Evolutionary conservation across 1,284 basidiomycete species (phyloP), one percentile per base, ranked within the genome.

Genomic region (Cryptococcus sp.): DNA sequence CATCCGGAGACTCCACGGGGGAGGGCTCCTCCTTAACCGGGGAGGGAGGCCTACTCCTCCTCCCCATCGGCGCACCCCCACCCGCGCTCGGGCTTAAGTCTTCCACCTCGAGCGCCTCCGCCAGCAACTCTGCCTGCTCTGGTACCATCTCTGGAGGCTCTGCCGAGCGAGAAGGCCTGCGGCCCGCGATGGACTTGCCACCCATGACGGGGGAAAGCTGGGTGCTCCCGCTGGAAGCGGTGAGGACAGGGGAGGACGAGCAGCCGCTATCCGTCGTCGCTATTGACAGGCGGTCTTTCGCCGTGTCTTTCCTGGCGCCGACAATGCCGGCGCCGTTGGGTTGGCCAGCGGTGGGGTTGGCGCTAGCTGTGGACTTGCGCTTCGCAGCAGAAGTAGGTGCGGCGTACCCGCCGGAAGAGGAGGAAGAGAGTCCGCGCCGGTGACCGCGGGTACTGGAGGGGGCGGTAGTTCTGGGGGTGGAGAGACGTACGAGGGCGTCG

Each of bases 401-500:
- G 54, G 37, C 28, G 33, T 57, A 49, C 48, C 52, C 54, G 15
- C 49, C 55, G 42, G 62, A 65, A 3, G 68, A 69, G n/a, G 72
- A 72, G 36, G 55, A 61, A 3, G 73, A 70, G 16, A 69, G 38
- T 1, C 69, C 71, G 23, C 67, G 50, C 39, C 63, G 60, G 56
- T 71, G 70, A 36, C 68, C 59, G 66, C 71, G 58, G 63, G 70
- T 28, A 58, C 70, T 35, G 57, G 72, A 64, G 55, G 72, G 63
- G 44, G 60, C 64, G 33, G 65, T 68, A 53, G 49, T 37, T 16
- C 74, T 72, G 39, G 78, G 77, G 4, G 73, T 71, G 1, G 77
- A 75, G 1, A 82, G 71, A 1, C 76, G 64, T 47, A 80, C 77
- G 24, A 82, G 67, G 12, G 80, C 79, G 55, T 81, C 79, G 6